Conservation (phyloP, 305 asterid genomes). For the Fraxinus floribunda region DNA sequence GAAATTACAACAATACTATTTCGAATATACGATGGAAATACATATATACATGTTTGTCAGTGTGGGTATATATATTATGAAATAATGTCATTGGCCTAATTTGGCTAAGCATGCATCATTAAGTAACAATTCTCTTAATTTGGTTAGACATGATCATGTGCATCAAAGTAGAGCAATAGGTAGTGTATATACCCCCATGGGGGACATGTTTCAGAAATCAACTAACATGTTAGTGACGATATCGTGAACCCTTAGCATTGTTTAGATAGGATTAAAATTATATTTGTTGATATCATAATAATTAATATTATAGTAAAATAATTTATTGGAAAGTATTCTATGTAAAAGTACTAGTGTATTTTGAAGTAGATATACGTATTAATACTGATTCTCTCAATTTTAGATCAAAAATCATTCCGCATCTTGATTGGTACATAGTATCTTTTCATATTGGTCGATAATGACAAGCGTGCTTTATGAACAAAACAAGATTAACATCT, state of each 20-base stretch:
- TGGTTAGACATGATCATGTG: not conserved
- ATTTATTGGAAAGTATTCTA: not conserved
- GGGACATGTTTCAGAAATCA: not conserved
- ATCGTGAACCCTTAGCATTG: not conserved
- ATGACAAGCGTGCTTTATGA: not conserved
- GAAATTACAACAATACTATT: conserved; percentile 33
- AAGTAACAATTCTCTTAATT: not conserved
- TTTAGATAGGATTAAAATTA: not conserved
- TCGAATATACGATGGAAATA: not conserved
- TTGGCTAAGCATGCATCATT: not conserved
- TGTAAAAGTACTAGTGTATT: not conserved
- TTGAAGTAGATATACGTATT: not conserved
- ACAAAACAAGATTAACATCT: not conserved
- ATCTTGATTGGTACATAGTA: not conserved
- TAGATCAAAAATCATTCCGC: not conserved
- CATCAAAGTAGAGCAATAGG: not conserved
- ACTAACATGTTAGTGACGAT: not conserved
- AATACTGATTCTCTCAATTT: not conserved
- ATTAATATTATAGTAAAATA: not conserved
- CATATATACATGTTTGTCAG: too few relatives aligned
- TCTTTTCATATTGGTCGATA: not conserved
- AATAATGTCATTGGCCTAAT: not conserved
- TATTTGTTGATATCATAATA: not conserved
- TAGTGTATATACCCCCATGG: not conserved
- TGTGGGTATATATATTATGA: too few relatives aligned